phyloP scores from a whole-genome alignment of 2,329 filamentous ascomycete species.

The Calonectria pseudoreteaudii region DNA sequence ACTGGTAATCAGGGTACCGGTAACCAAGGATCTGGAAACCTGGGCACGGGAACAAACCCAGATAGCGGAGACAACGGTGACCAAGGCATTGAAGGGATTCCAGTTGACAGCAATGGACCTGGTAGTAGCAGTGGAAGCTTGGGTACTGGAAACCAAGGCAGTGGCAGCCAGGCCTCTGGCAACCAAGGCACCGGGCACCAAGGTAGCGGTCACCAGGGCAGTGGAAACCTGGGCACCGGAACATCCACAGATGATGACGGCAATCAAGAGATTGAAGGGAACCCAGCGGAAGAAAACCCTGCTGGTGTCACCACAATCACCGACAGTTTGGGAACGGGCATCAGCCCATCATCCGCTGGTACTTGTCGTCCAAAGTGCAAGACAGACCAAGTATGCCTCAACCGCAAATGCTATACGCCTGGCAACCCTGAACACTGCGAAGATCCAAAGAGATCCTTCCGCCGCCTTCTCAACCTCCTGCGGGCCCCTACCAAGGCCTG shows the following conservation, averaged over 20 bases:
- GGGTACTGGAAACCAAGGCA: too few relatives aligned
- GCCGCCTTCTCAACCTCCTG: not conserved
- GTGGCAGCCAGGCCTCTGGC: not conserved
- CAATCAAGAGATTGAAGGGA: not conserved
- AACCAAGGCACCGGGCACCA: not conserved
- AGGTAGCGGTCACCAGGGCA: not conserved
- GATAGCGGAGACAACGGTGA: too few relatives aligned
- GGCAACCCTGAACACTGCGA: not conserved
- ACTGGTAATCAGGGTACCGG: not conserved
- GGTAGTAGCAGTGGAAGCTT: too few relatives aligned
- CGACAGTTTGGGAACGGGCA: not conserved
- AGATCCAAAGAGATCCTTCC: not conserved
- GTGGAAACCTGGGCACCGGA: not conserved
- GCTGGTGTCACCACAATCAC: not conserved
- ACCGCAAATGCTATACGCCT: not conserved
- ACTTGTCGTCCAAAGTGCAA: not conserved
- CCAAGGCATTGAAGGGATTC: not conserved
- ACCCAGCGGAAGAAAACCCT: not conserved
- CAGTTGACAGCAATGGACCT: not conserved
- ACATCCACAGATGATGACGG: not conserved
- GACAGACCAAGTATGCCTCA: not conserved
- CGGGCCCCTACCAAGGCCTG: constrained; percentile 1
- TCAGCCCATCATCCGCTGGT: not conserved
- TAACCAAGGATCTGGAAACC: not conserved
- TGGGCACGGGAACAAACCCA: too few relatives aligned